Base-by-base conservation (phyloP, 805 yeast genomes). In the Starmerella khaoyaiensis region DNA sequence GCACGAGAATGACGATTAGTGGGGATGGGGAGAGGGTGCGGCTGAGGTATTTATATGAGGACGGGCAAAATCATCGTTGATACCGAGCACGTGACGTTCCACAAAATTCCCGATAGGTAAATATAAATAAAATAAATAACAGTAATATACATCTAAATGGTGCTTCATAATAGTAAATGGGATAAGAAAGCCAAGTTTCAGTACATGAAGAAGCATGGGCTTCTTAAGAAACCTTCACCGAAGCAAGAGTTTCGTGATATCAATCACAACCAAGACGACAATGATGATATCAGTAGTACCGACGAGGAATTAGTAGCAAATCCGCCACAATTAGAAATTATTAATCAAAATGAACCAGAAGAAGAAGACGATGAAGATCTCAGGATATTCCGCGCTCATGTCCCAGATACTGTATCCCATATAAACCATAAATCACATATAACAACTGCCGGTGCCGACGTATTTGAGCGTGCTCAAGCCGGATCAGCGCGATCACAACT, bases 141-240 rank as follows among this genome's bases (percentile, higher is more conserved):
- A n/a, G n/a, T n/a, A n/a, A 10, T 9, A 15, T 27, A 8, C n/a
- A 6, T 16, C 10, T 6, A 18, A 11, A 69, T 69, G 74, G 74
- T 69, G 7, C 49, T 69, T 31, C 73, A 69, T 47, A 68, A 69
- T 46, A 67, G 60, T 37, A 69, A 69, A 50, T 69, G 74, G 74
- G 70, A 69, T 42, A 54, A 60, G 26, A 61, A 59, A 31, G 69
- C 71, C 6, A 67, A 64, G 36, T 43, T 46, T 21, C 52, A 57
- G 8, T 66, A 67, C 39, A 45, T 61, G 49, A 51, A 58, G 22
- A 69, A 69, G 46, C 72, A 68, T 43, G 65, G 65, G 1, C 21
- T 31, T 10, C n/a, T 14, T 6, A 7, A 23, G 26, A 11, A 23
- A 28, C 31, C 31, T 22, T 11, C 31, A n/a, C n/a, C n/a, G n/a